Percentiles rank a stretch among this genome's conserved stretches.
phyloP scores from a whole-genome alignment of 306 rosid species.

The Geum urbanum region DNA sequence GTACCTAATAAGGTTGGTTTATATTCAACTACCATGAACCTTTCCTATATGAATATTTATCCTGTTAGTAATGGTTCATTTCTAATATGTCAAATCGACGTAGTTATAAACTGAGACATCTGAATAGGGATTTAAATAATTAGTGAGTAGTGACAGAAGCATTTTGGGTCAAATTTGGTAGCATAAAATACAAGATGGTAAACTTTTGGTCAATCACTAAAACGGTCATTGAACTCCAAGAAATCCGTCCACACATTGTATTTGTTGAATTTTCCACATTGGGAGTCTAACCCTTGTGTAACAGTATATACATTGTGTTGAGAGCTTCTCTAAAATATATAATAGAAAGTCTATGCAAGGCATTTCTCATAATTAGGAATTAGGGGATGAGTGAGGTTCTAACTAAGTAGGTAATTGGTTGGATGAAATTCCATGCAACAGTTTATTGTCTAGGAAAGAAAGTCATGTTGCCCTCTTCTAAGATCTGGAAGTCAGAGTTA shows the following conservation, averaged over 20 bases:
- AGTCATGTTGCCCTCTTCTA: no score
- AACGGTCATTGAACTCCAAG: neutral
- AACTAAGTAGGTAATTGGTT: neutral
- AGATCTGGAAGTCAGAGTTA: no score
- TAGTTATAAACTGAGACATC: neutral
- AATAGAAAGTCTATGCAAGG: neutral
- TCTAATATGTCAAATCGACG: neutral
- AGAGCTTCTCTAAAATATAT: neutral
- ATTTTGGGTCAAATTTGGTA: neutral
- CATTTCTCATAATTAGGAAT: neutral
- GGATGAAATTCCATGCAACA: neutral
- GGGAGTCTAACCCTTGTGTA: neutral
- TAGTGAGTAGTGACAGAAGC: neutral
- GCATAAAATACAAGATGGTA: neutral
- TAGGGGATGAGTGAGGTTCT: neutral
- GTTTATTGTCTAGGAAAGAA: no score
- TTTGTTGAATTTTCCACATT: neutral
- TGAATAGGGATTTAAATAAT: neutral
- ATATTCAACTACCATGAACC: slow-evolving; percentile 21
- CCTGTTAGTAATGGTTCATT: neutral
- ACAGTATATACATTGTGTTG: neutral
- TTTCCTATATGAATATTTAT: neutral
- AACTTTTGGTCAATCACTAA: neutral
- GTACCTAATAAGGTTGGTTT: slow-evolving; percentile 94
- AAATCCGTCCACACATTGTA: neutral